phyloP scores from a whole-genome alignment of 345 rosid genomes.

The Brassica carinata region DNA sequence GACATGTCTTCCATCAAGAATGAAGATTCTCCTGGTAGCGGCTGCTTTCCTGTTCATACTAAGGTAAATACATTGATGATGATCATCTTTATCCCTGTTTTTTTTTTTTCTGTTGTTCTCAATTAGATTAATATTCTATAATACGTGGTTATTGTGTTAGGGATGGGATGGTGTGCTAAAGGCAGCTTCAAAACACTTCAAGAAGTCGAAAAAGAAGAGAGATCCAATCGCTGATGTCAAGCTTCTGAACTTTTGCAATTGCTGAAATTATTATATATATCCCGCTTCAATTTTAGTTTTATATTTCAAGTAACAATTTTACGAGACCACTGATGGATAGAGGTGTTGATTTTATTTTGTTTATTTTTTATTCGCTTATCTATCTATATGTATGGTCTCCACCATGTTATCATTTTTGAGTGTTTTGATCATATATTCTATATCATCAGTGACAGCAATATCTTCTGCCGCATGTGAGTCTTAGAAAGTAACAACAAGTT shows the following conservation, averaged over 20 bases:
- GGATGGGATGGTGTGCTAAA: constrained; percentile 70
- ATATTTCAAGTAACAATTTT: neutral
- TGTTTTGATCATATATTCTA: constrained; percentile 2
- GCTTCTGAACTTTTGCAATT: constrained; percentile 52
- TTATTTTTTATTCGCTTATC: neutral
- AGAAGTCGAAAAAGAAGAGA: constrained; percentile 63
- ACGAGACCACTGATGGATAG: neutral
- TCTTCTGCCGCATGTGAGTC: neutral
- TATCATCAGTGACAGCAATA: neutral
- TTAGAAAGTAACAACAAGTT: neutral
- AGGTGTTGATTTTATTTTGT: neutral
- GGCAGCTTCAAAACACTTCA: constrained; percentile 78
- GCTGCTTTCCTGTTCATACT: constrained; percentile 51
- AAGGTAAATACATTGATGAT: constrained; percentile 45
- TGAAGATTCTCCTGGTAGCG: constrained; percentile 43
- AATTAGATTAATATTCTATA: neutral
- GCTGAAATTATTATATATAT: neutral
- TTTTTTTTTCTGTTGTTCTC: neutral
- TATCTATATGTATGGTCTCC: neutral
- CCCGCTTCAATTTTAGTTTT: neutral
- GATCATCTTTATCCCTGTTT: neutral
- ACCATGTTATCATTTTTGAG: neutral
- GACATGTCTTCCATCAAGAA: constrained; percentile 35
- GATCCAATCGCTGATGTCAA: constrained; percentile 44
- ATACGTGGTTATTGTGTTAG: constrained; percentile 37